Evolutionary conservation across 2,329 filamentous ascomycete species (phyloP), one percentile per base, ranked within the genome.

Genomic region (Monosporascus ibericus): DNA sequence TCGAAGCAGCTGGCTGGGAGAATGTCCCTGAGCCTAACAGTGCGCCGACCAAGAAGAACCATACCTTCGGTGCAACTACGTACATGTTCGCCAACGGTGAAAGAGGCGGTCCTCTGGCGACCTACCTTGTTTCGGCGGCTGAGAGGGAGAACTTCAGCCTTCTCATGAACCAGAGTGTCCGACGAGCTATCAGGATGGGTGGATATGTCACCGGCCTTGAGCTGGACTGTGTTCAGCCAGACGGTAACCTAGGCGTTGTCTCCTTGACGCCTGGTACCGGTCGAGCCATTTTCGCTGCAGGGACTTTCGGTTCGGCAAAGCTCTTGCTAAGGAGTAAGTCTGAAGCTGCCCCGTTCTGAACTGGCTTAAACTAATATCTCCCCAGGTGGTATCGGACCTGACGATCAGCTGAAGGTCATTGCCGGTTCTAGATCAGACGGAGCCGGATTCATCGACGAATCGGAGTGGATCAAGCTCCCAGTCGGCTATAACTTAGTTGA

Each of bases 81-180:
- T 88, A 84, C 71, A 87, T 88, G 81, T 87, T 84, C 65, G 71
- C 73, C 5, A 70, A 81, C 40, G 85, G 84, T 47, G 80, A 87
- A 67, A 76, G 87, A 57, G 81, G 80, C 39, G 87, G 87, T 1
- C 86, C 86, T 6, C 72, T 89, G 63, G 81, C 81, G 14, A 88
- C 87, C 0, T 90, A 90, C 63, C 78, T 90, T 1, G 80, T 84
- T 9, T 74, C 77, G 15, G 85, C 85, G 0, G 74, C 76, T 47
- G 71, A 72, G 44, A 75, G 82, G 55, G 69, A 74, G 52, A 88
- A 89, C 71, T 90, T 90, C 70, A 77, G 80, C 52, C 73, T 90
- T 44, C 82, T 81, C 75, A 81, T 81, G 39, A 82, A 85, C 65
- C 87, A 85, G 2, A 78, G 80, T 48, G 85, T 87, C n/a, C 76